These are phyloP conservation scores for Elsinoe batatas DNA, from an alignment of 2,329 filamentous ascomycete genomes.

Conservation along the genomic window DNA sequence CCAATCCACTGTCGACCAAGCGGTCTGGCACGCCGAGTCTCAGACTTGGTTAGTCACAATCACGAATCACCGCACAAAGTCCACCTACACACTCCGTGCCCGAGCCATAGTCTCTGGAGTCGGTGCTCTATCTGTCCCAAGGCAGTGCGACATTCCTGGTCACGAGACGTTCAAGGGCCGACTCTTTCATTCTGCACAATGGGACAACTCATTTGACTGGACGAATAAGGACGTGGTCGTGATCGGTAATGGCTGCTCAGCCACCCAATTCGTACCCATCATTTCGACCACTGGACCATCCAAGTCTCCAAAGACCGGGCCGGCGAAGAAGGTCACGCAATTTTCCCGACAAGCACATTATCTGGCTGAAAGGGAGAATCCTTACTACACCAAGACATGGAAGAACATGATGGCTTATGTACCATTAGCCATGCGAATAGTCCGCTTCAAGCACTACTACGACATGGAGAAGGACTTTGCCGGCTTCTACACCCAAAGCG, in stretches of 20 bases:
- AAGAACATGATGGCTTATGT: slow-evolving; percentile 38
- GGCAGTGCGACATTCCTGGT: slow-evolving; percentile 22
- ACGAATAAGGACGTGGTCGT: slow-evolving; percentile 31
- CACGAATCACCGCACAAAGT: slow-evolving; percentile 19
- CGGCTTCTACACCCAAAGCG: slow-evolving; percentile 33
- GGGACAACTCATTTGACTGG: slow-evolving; percentile 33
- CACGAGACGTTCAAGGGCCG: slow-evolving; percentile 27
- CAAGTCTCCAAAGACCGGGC: neutral
- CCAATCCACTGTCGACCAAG: slow-evolving; percentile 19
- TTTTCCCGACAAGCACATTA: slow-evolving; percentile 45
- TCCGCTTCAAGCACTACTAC: slow-evolving; percentile 34
- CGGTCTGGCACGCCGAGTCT: slow-evolving; percentile 21
- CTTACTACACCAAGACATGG: slow-evolving; percentile 31
- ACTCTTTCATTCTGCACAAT: slow-evolving; percentile 34
- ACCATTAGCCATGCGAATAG: slow-evolving; percentile 36
- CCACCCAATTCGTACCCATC: slow-evolving; percentile 47
- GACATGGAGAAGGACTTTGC: slow-evolving; percentile 37
- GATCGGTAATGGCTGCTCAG: slow-evolving; percentile 45
- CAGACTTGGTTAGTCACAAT: slow-evolving; percentile 23
- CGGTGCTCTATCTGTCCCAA: slow-evolving; percentile 22
- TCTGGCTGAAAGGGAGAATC: slow-evolving; percentile 37
- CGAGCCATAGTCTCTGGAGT: slow-evolving; percentile 24
- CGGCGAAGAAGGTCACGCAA: slow-evolving; percentile 34
- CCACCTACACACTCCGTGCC: slow-evolving; percentile 17
- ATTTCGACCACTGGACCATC: slow-evolving; percentile 26